These are phyloP conservation scores for Lichina pygmaea DNA, from an alignment of 495 filamentous ascomycete genomes.

Conservation along the genomic window DNA sequence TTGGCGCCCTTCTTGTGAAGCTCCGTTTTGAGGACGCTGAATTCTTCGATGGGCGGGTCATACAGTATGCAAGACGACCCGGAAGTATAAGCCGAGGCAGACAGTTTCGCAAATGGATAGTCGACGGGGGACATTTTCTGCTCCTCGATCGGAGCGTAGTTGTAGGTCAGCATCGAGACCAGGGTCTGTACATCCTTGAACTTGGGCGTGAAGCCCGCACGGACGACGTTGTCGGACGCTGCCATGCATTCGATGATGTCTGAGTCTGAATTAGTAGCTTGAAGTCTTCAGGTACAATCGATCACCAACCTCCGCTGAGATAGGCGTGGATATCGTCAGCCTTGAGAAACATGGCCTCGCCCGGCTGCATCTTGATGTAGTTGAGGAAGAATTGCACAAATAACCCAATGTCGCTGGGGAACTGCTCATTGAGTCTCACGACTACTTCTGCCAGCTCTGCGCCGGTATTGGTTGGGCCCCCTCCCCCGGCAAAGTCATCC, in stretches of 20 bases:
- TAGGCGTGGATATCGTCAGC: slow-evolving; percentile 97
- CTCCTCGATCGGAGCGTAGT: slow-evolving; percentile 72
- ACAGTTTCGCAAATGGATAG: slow-evolving; percentile 61
- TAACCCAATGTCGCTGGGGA: slow-evolving; percentile 48
- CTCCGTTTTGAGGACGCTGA: slow-evolving; percentile 63
- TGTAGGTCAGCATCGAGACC: slow-evolving; percentile 82
- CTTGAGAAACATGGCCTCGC: slow-evolving; percentile 86
- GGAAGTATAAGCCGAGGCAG: slow-evolving; percentile 49
- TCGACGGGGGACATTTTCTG: slow-evolving; percentile 74
- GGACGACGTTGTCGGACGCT: slow-evolving; percentile 88
- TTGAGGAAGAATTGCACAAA: slow-evolving; percentile 67
- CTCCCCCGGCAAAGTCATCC: slow-evolving; percentile 32
- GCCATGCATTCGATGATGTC: slow-evolving; percentile 99
- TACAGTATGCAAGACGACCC: slow-evolving; percentile 46
- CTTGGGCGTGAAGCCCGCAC: slow-evolving; percentile 90
- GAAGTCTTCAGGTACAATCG: not conserved
- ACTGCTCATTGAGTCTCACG: slow-evolving; percentile 44
- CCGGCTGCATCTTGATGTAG: slow-evolving; percentile 52
- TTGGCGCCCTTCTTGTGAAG: slow-evolving; percentile 45
- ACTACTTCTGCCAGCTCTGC: slow-evolving; percentile 52
- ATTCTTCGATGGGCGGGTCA: slow-evolving; percentile 92
- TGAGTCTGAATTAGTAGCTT: not conserved
- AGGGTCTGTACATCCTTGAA: slow-evolving; percentile 89
- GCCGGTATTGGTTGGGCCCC: slow-evolving; percentile 29
- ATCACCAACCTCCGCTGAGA: slow-evolving; percentile 34